Conservation (phyloP, 768 basidiomycete species). For the Chlorophyllum brunneum region DNA sequence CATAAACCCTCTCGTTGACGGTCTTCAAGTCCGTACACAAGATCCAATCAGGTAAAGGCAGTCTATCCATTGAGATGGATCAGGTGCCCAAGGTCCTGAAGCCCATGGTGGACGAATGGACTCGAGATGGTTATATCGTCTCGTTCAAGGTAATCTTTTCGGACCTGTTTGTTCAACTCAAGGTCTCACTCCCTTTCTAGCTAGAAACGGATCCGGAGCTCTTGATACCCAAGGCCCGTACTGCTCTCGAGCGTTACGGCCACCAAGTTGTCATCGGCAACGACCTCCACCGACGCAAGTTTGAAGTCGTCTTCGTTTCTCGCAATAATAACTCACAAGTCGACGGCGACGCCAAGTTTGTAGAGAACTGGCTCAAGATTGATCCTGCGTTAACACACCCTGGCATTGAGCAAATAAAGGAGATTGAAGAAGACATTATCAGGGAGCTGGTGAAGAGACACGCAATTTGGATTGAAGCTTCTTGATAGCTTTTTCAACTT, state of each 20-base stretch:
- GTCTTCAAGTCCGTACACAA: conserved; percentile 87
- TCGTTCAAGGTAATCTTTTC: conserved; percentile 83
- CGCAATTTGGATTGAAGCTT: conserved; percentile 55
- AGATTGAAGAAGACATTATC: conserved; percentile 94
- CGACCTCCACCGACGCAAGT: conserved; percentile 87
- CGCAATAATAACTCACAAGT: conserved; percentile 28
- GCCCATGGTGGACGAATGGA: conserved; percentile 94
- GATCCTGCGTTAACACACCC: conserved; percentile 33
- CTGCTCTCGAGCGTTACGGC: conserved; percentile 88
- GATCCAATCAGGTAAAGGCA: conserved; percentile 96
- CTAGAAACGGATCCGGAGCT: conserved; percentile 87
- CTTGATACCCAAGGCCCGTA: conserved; percentile 86
- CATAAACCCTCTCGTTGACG: too few relatives aligned
- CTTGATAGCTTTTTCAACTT: not conserved
- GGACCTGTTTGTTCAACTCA: conserved; percentile 5
- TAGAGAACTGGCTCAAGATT: conserved; percentile 65
- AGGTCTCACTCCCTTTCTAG: conserved; percentile 34
- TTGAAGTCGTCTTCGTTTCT: conserved; percentile 89
- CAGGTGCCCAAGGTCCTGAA: conserved; percentile 96
- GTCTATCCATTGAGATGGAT: conserved; percentile 94
- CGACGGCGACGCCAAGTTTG: conserved; percentile 29
- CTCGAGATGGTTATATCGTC: conserved; percentile 83
- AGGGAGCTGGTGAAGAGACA: conserved; percentile 73
- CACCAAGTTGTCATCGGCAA: conserved; percentile 98
- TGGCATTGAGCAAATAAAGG: conserved; percentile 44